A percentile compares a stretch with the other conserved stretches of the same genome.
phyloP scores from a whole-genome alignment of 176 grass and related monocot species.

The Oropetium thomaeum region DNA sequence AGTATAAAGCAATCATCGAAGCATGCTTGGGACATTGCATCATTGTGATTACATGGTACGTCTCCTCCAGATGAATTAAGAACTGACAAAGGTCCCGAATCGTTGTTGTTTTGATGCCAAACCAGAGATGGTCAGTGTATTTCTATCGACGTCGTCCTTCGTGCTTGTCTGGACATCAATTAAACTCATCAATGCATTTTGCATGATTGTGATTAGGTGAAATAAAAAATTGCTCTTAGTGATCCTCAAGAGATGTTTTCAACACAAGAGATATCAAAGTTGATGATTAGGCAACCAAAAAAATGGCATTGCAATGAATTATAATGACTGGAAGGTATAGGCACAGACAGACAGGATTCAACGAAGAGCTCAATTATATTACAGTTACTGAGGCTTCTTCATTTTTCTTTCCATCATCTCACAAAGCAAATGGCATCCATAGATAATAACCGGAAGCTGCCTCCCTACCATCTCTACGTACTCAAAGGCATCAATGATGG shows the following conservation, averaged over 20 bases:
- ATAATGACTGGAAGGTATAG: not conserved
- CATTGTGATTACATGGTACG: too few relatives aligned
- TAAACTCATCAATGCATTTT: too few relatives aligned
- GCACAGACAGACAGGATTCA: not conserved
- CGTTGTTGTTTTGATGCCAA: not conserved
- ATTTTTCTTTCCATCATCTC: conserved; percentile 36
- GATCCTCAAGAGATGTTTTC: not conserved
- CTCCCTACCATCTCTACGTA: conserved; percentile 33
- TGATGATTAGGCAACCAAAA: not conserved
- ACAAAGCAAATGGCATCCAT: conserved; percentile 35
- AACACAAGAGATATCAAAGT: not conserved
- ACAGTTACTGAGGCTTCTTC: conserved; percentile 43
- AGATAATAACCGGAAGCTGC: conserved; percentile 41
- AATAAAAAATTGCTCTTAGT: not conserved
- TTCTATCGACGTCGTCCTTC: too few relatives aligned
- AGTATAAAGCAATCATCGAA: not conserved
- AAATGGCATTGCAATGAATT: not conserved
- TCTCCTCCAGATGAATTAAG: not conserved
- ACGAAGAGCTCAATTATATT: conserved; percentile 49
- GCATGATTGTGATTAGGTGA: too few relatives aligned
- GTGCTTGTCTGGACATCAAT: too few relatives aligned
- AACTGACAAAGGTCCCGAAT: not conserved
- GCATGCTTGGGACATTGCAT: not conserved
- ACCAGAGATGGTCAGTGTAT: conserved; percentile 17
- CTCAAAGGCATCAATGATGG: conserved; percentile 29